Conservation (phyloP, 1,139 yeast genomes). For the Hansenula sp. region DNA sequence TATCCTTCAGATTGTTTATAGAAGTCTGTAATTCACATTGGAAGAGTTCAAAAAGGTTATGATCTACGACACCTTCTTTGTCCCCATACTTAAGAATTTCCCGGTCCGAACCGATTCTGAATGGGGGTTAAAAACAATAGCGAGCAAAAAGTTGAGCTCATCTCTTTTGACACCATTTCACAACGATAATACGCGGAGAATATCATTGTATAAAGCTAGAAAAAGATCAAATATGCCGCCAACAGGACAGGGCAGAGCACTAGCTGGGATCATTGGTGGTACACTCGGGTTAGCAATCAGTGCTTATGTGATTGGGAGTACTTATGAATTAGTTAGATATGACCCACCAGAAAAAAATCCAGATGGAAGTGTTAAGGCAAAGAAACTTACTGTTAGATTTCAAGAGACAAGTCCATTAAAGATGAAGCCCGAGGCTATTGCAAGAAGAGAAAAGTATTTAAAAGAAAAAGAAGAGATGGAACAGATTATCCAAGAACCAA, state of each 20-base stretch:
- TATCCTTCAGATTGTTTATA: no score
- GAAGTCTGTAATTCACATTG: no score
- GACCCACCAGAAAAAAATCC: slow-evolving; percentile 22
- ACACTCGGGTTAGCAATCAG: slow-evolving; percentile 25
- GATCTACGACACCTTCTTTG: no score
- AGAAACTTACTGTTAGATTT: slow-evolving; percentile 26
- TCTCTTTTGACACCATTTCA: no score
- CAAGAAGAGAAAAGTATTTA: slow-evolving; percentile 2
- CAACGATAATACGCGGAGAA: no score
- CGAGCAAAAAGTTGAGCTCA: no score
- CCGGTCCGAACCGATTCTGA: no score
- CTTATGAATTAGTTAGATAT: slow-evolving; percentile 26
- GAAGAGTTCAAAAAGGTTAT: no score
- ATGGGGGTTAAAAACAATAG: no score
- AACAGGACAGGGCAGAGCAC: slow-evolving; percentile 24
- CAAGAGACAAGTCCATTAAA: slow-evolving; percentile 30
- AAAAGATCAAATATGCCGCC: no score
- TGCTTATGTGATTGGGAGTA: slow-evolving; percentile 26
- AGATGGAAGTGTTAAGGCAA: slow-evolving; percentile 21
- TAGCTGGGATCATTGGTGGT: slow-evolving; percentile 28
- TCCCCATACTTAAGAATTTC: no score
- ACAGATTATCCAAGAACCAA: slow-evolving; percentile 21
- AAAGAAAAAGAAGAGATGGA: slow-evolving; percentile 8
- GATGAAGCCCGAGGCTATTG: slow-evolving; percentile 29
- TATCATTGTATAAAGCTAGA: no score